These are phyloP conservation scores for Schwanniomyces etchellsii DNA, from an alignment of 1,139 yeast species.

Conservation along the genomic window DNA sequence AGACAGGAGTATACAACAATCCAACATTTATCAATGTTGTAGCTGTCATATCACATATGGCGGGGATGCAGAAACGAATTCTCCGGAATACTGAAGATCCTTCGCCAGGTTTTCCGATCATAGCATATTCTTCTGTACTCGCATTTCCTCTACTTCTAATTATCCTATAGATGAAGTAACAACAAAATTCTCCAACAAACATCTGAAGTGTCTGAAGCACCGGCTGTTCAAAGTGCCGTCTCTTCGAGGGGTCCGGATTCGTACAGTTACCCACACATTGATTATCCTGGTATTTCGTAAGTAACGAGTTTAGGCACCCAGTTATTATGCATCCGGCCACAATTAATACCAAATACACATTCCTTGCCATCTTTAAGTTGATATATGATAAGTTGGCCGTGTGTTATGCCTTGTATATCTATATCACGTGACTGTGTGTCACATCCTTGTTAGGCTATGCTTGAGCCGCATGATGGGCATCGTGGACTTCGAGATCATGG, in stretches of 20 bases:
- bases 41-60: conserved; percentile 66
- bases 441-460: neutral
- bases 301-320: conserved; percentile 73
- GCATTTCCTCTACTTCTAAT: conserved; percentile 7
- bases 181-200: conserved; percentile 67
- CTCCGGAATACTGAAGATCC: conserved; percentile 17
- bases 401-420: no score
- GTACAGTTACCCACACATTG: conserved; percentile 62
- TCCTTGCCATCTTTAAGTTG: conserved; percentile 1
- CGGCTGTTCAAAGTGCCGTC: conserved; percentile 63
- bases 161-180: conserved; percentile 41
- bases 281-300: conserved; percentile 74
- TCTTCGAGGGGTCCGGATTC: conserved; percentile 33
- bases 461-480: conserved; percentile 39
- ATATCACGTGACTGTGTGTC: neutral
- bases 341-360: conserved; percentile 1
- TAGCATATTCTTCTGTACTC: conserved; percentile 8
- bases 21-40: conserved; percentile 79
- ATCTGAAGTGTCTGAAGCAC: conserved; percentile 76
- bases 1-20: conserved; percentile 70
- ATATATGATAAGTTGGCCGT: neutral
- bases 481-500: conserved; percentile 9
- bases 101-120: conserved; percentile 1
- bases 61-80: conserved; percentile 48
- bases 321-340: conserved; percentile 9